Conservation (phyloP, 2,329 filamentous ascomycete species). For the Pseudopithomyces chartarum region DNA sequence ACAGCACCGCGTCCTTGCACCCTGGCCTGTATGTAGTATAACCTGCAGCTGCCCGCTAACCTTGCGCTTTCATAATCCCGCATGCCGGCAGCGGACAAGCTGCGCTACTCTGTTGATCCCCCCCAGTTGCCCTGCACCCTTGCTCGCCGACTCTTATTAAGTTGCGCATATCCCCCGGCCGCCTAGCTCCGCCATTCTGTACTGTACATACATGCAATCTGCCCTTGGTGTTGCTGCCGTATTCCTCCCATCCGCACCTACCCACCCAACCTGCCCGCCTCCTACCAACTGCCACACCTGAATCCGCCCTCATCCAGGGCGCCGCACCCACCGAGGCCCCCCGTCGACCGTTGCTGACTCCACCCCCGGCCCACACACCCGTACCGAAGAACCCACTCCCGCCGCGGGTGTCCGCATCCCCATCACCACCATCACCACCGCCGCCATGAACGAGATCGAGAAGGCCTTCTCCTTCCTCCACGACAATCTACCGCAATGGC, state of each 20-base stretch:
- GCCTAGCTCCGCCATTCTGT: conserved; percentile 6
- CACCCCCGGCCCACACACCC: not conserved
- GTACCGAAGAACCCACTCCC: not conserved
- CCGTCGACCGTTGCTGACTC: conserved; percentile 1
- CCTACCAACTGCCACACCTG: conserved; percentile 7
- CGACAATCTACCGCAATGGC: conserved; percentile 46
- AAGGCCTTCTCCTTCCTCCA: conserved; percentile 45
- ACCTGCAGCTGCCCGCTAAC: conserved; percentile 24
- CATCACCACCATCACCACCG: conserved; percentile 5
- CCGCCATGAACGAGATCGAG: conserved; percentile 45
- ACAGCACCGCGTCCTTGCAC: conserved; percentile 18
- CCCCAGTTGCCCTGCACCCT: conserved; percentile 13
- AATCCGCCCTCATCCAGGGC: conserved; percentile 18
- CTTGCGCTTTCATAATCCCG: conserved; percentile 31
- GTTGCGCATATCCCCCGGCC: conserved; percentile 19
- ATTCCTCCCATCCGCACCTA: not conserved
- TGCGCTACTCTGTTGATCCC: conserved; percentile 34
- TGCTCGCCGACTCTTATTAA: conserved; percentile 32
- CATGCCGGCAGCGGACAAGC: conserved; percentile 25
- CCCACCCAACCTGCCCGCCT: not conserved
- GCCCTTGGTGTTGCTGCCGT: not conserved
- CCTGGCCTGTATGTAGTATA: no score
- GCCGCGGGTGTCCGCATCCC: not conserved
- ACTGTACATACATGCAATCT: not conserved
- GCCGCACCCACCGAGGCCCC: not conserved